phyloP scores from a whole-genome alignment of 768 basidiomycete species.

The Collybia mongolica region DNA sequence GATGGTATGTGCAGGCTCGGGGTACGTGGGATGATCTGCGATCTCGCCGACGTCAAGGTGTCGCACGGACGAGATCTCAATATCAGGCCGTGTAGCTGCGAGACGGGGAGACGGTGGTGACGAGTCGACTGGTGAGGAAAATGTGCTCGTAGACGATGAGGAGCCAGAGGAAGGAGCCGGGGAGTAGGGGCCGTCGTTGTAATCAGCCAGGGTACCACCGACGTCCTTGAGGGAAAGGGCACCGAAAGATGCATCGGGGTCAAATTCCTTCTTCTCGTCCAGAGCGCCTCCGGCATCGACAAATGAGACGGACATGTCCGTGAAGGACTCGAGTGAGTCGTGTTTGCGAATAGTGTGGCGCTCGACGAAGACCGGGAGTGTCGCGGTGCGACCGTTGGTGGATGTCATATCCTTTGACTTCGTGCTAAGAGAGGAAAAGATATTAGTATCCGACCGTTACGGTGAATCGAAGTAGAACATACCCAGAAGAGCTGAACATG shows the following conservation, averaged over 20 bases:
- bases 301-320: constrained; percentile 38
- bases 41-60: constrained; percentile 4
- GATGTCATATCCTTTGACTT: constrained; percentile 22
- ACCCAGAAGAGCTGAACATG: constrained; percentile 24
- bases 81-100: constrained; percentile 22
- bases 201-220: constrained; percentile 37
- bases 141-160: constrained; percentile 31
- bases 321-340: constrained; percentile 48
- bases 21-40: constrained; percentile 3
- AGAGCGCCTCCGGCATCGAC: constrained; percentile 37
- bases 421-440: constrained; percentile 10
- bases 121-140: constrained; percentile 18
- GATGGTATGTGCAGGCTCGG: constrained; percentile 2
- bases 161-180: constrained; percentile 33
- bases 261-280: constrained; percentile 29
- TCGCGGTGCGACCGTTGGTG: constrained; percentile 18
- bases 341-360: constrained; percentile 43
- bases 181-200: constrained; percentile 26
- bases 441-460: constrained; percentile 2
- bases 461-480: constrained; percentile 4
- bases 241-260: constrained; percentile 34
- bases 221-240: constrained; percentile 35
- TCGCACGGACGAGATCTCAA: constrained; percentile 30
- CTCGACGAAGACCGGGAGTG: constrained; percentile 47
- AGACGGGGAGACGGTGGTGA: constrained; percentile 11